Base-by-base conservation (phyloP, 2,329 filamentous ascomycete species). In the Aspergillus fumigatus region DNA sequence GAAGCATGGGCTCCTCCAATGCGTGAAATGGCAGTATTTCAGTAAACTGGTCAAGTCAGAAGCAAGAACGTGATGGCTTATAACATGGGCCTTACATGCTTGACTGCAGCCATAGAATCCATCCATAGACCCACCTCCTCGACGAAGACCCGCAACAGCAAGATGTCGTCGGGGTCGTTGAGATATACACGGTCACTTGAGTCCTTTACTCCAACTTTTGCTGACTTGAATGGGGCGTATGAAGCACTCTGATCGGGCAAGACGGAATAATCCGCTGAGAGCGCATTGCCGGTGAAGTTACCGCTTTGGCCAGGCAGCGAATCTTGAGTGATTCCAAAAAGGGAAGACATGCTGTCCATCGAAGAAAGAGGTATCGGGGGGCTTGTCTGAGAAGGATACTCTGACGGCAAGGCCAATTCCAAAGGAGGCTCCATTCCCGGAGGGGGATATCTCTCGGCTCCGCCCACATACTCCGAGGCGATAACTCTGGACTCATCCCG, bases 81-180 rank as follows among this genome's bases (percentile, higher is more conserved):
- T 27, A 40, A 27, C 19, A 14, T 11, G 32, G 2, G 19, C 70
- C 79, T 59, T 73, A 84, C 81, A 70, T 95, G 89, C 75, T 93
- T 93, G 62, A 87, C 82, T 35, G 85, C 82, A 75, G 96, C 90
- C 79, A 97, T 86, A 45, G 87, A 90, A 73, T 97, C 93, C 90
- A 97, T 96, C 91, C 93, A 97, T 3, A 91, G 75, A 0, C 88
- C 92, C 2, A 97, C 90, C 62, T 96, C 89, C 67, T 95, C 89
- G 6, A 95, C 88, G 70, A 96, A 97, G 0, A 92, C 87, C 71
- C 96, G 90, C 88, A 97, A 90, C 69, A 92, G 92, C n/a, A 88
- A 77, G 0, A 94, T 83, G 70, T 96, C 91, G 56, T 96, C 89
- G 9, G 86, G 83, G 3, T 84, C 85, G 61, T 84, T 86, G 48